Base-by-base conservation (phyloP, 495 filamentous ascomycete species). In the Xylaria sp. region DNA sequence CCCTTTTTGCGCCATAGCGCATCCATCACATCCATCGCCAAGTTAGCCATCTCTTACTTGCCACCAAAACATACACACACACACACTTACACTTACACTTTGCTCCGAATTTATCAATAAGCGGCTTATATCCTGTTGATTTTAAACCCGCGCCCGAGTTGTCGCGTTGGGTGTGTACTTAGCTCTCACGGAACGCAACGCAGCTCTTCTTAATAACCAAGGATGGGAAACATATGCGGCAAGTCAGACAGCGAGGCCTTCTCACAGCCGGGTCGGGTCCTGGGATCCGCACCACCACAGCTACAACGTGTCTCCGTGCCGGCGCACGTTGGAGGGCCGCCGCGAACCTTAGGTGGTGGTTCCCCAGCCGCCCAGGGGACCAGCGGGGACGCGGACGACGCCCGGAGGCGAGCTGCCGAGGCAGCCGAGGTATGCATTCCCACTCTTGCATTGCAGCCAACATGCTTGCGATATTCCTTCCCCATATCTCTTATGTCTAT, bases 191-290 rank as follows among this genome's bases (percentile, higher is more conserved):
- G 44, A n/a, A 48, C 44, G n/a, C 19, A 50, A 11, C 46, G n/a
- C 3, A 11, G 46, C 48, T 52, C 48, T 52, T 52, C 48, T 21
- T 24, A 1, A 14, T n/a, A 26, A 26, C 21, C 41, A 50, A 85
- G 53, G 68, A 93, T 95, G 92, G 92, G 92, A 52, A 92, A 90
- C 76, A 83, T 91, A 77, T 95, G 91, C 82, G 89, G 91, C 76
- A 89, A 90, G 75, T 82, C 85, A 50, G 82, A 87, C n/a, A 83
- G 86, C 71, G 84, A 89, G 62, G 79, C 83, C 65, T 93, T 91
- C 83, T 77, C 87, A 21, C 83, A 85, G 17, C 91, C 91, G 5
- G 91, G 90, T 68, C 90, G 91, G 19, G 85, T 86, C 17, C 86
- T 93, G 29, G 85, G 82, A 64, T 81, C 84, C n/a, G 80, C 85